These are phyloP conservation scores for Coemansia sp. DNA, from an alignment of 192 early-diverging fungal genomes.

Conservation along the genomic window DNA sequence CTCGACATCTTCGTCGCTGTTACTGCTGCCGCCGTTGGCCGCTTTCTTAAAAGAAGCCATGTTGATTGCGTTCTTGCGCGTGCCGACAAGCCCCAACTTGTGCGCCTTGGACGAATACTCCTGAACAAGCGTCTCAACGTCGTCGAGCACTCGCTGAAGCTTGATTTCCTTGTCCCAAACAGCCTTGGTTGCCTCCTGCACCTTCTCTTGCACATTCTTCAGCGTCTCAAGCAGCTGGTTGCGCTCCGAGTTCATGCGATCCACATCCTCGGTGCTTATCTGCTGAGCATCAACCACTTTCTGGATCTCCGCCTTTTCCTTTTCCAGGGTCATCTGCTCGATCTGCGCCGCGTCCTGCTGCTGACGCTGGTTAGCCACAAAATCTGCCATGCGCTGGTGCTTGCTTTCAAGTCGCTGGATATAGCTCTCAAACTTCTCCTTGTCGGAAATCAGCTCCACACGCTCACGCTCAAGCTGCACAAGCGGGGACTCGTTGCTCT, in stretches of 20 bases:
- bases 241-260: conserved; percentile 76
- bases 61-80: conserved; percentile 16
- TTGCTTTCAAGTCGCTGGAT: conserved; percentile 55
- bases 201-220: conserved; percentile 54
- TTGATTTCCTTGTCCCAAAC: conserved; percentile 71
- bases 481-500: conserved; percentile 57
- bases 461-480: conserved; percentile 58
- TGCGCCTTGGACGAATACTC: conserved; percentile 51
- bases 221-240: conserved; percentile 64
- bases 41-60: not conserved
- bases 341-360: conserved; percentile 48
- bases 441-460: conserved; percentile 58
- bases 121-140: conserved; percentile 52
- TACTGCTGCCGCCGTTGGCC: not conserved
- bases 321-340: conserved; percentile 50
- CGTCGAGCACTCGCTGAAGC: conserved; percentile 66
- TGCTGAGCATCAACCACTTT: conserved; percentile 71
- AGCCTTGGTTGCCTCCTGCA: conserved; percentile 58
- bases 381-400: conserved; percentile 53
- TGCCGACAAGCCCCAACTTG: conserved; percentile 48
- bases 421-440: conserved; percentile 60
- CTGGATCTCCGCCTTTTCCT: conserved; percentile 60
- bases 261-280: conserved; percentile 76
- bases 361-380: conserved; percentile 36
- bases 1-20: conserved; percentile 11